Base-by-base conservation (phyloP, 768 basidiomycete genomes). In the Lactarius hatsudake region DNA sequence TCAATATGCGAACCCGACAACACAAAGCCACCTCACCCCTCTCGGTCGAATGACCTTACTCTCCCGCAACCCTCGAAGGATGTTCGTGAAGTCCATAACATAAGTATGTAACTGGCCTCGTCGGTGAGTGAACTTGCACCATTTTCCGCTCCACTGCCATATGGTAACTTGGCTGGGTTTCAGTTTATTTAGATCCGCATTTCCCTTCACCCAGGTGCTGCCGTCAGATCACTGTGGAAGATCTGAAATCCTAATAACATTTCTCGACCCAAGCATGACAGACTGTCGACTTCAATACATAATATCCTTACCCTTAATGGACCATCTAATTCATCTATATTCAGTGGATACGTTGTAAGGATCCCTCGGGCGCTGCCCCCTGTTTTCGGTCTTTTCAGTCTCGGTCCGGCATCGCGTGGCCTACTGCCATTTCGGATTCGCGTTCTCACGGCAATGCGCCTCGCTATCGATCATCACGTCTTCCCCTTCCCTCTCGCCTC, bases 241-340 rank as follows among this genome's bases (percentile, higher is more conserved):
- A 89, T 91, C 76, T 93, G 91, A 91, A 87, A 82, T 43, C 86
- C 86, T 1, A 86, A 91, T 72, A 86, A 90, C 72, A 87, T 93
- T 32, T 90, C 91, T 75, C 70, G 80, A 34, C 74, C 75, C 36
- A n/a, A n/a, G n/a, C n/a, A n/a, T n/a, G n/a, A n/a, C n/a, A n/a
- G n/a, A n/a, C n/a, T n/a, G n/a, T n/a, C n/a, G n/a, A n/a, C n/a
- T n/a, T n/a, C n/a, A n/a, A n/a, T n/a, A n/a, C n/a, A n/a, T n/a
- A 43, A 56, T 65, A 62, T 68, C 69, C 71, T 62, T 71, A 65
- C 78, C 65, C 69, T 75, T 72, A 71, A 71, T 68, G 63, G 71
- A 73, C 60, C 43, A 69, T 40, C 55, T 73, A 54, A 20, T 65
- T 51, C 67, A 68, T 26, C 56, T 38, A 54, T 59, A 59, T 70